Evolutionary conservation across 2,329 filamentous ascomycete species (phyloP).

Genomic region (Apiospora rasikravindrae): DNA sequence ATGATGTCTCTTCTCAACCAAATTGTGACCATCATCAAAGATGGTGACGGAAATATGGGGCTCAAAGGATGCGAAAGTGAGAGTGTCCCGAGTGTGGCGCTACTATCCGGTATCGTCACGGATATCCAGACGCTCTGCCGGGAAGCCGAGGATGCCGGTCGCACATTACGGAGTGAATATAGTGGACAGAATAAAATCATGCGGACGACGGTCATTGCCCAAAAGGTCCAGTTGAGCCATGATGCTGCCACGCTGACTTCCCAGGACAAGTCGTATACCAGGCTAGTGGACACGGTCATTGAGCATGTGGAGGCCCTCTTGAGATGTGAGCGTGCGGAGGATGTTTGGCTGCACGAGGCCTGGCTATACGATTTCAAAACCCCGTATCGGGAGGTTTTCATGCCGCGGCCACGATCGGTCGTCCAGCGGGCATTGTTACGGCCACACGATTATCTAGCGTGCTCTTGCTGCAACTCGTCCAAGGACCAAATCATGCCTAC

Average conservation of each 20-base stretch:
- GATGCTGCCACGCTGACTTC: constrained; percentile 74
- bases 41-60: constrained; percentile 45
- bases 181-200: constrained; percentile 72
- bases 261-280: constrained; percentile 73
- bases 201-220: constrained; percentile 79
- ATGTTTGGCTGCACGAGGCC: constrained; percentile 69
- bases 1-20: constrained; percentile 48
- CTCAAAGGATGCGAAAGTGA: constrained; percentile 42
- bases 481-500: constrained; percentile 60
- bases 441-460: constrained; percentile 79
- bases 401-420: constrained; percentile 71
- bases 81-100: constrained; percentile 37
- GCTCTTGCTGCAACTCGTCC: constrained; percentile 66
- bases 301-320: constrained; percentile 49
- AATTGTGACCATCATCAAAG: constrained; percentile 44
- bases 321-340: constrained; percentile 45
- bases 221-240: constrained; percentile 80
- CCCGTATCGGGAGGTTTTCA: constrained; percentile 75
- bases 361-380: constrained; percentile 76
- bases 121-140: constrained; percentile 53
- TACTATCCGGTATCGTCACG: constrained; percentile 48
- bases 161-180: constrained; percentile 73
- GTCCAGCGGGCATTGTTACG: constrained; percentile 74
- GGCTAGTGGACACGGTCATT: constrained; percentile 63
- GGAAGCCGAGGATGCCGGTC: constrained; percentile 50